Evolutionary conservation across 2,329 filamentous ascomycete genomes (phyloP), one percentile per base, ranked within the genome.

Genomic region (Colletotrichum tamarilloi): DNA sequence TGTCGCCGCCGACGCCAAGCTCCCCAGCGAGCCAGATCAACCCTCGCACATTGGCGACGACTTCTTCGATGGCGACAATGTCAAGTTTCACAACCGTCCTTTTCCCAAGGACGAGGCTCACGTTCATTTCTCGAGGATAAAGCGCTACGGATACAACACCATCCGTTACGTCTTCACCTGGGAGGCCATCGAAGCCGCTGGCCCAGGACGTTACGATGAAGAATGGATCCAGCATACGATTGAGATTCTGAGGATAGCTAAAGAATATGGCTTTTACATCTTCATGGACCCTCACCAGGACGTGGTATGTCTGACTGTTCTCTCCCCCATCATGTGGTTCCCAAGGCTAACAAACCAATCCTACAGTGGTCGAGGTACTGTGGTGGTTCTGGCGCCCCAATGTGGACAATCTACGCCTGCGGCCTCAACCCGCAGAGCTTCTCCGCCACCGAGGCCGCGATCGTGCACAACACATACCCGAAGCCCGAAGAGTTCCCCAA

Each of bases 271-370:
- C 32, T 98, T 99, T 82, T 98, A 97, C 79, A 88, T 99, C 62
- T 98, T 98, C 81, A 98, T 99, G 95, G 97, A 99, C 78, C 96
- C 97, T 24, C 97, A 99, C 82, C 97, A 99, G 87, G 97, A 99
- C 85, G 96, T 98, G 78, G 93, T 94, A 88, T 76, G 92, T 90
- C 74, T 67, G 24, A 5, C 53, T 42, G 14, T 11, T 14, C 38
- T 2, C 5, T 1, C 38, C 5, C 24, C n/a, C 11, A 8, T 26
- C 22, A 14, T 26, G 7, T 59, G 5, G 62, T 8, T 4, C 19
- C 16, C 8, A n/a, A 55, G 19, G n/a, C 62, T 64, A 38, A 64
- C 62, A 22, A 14, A n/a, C 6, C 24, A 14, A n/a, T 11, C 24
- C 8, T 16, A 64, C 14, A 94, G 92, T 99, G 97, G 97, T 98